Percentiles rank a stretch among this genome's conserved stretches.
phyloP scores from a whole-genome alignment of 441 rosid genomes.

The Daphne laureola region DNA sequence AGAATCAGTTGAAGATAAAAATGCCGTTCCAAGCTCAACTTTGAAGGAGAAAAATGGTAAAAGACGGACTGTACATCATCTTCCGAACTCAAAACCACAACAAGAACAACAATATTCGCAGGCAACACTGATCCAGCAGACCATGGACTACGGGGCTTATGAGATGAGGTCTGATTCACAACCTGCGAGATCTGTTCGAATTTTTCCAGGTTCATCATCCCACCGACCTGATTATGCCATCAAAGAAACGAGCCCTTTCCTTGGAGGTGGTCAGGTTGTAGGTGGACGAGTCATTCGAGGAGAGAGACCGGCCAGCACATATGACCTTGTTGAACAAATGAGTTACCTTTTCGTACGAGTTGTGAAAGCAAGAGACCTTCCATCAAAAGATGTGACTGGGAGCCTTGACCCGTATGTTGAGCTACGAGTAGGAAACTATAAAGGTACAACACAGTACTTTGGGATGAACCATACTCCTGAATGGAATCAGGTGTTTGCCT shows the following conservation, averaged over 20 bases:
- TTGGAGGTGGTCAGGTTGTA: slow-evolving; percentile 71
- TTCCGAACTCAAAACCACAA: slow-evolving; percentile 32
- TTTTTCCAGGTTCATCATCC: slow-evolving; percentile 36
- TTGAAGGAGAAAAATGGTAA: slow-evolving; percentile 23
- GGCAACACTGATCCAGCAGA: slow-evolving; percentile 19
- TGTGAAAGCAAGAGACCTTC: slow-evolving; percentile 85
- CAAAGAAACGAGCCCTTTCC: slow-evolving; percentile 80
- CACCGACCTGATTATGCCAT: slow-evolving; percentile 62
- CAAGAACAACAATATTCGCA: slow-evolving; percentile 23
- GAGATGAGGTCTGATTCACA: slow-evolving; percentile 54
- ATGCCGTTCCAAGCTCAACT: slow-evolving; percentile 10
- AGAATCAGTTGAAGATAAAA: slow-evolving; percentile 17
- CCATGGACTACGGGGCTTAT: slow-evolving; percentile 28
- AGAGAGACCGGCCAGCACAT: slow-evolving; percentile 37
- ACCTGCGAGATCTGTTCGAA: slow-evolving; percentile 28
- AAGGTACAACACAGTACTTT: slow-evolving; percentile 58
- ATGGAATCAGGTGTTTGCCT: slow-evolving; percentile 93
- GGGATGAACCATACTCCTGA: slow-evolving; percentile 72
- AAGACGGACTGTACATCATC: slow-evolving; percentile 43
- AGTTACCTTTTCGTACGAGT: slow-evolving; percentile 66
- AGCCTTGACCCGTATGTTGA: slow-evolving; percentile 82
- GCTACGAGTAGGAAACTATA: slow-evolving; percentile 84
- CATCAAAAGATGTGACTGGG: slow-evolving; percentile 61
- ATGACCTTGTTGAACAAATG: slow-evolving; percentile 97
- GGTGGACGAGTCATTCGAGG: slow-evolving; percentile 84